Evolutionary conservation across 495 filamentous ascomycete species (phyloP).

Genomic region (Penicillium herquei): DNA sequence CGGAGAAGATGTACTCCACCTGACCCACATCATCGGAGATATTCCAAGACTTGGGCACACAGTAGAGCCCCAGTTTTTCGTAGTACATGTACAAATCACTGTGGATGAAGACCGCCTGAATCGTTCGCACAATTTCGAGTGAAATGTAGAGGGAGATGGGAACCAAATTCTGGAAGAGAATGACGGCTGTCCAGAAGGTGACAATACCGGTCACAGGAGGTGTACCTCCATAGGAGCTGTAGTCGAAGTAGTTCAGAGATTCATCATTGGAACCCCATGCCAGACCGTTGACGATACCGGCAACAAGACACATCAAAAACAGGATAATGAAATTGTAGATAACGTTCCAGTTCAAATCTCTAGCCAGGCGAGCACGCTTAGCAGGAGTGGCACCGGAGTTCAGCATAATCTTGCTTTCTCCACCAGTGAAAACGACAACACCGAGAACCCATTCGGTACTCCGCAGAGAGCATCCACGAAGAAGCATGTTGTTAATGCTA

Average conservation of each 20-base stretch:
- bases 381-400: constrained; percentile 96
- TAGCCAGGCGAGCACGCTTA: constrained; percentile 86
- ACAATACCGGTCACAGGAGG: constrained; percentile 84
- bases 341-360: constrained; percentile 96
- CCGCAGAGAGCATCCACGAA: constrained; percentile 87
- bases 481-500: constrained; percentile 88
- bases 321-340: constrained; percentile 94
- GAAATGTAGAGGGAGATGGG: constrained; percentile 98
- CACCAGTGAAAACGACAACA: constrained; percentile 94
- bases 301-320: constrained; percentile 84
- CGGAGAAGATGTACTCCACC: constrained; percentile 99
- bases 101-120: constrained; percentile 97
- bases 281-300: constrained; percentile 79
- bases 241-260: constrained; percentile 83
- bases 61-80: constrained; percentile 86
- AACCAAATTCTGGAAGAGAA: constrained; percentile 97
- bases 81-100: constrained; percentile 96
- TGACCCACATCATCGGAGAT: constrained; percentile 98
- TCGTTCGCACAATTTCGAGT: constrained; percentile 90
- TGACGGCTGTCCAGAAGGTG: constrained; percentile 92
- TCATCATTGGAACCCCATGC: constrained; percentile 73
- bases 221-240: constrained; percentile 74
- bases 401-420: constrained; percentile 99
- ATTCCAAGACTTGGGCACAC: constrained; percentile 98
- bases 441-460: constrained; percentile 98